Base-by-base conservation (phyloP, 2,329 filamentous ascomycete species). In the Xylaria sp. region DNA sequence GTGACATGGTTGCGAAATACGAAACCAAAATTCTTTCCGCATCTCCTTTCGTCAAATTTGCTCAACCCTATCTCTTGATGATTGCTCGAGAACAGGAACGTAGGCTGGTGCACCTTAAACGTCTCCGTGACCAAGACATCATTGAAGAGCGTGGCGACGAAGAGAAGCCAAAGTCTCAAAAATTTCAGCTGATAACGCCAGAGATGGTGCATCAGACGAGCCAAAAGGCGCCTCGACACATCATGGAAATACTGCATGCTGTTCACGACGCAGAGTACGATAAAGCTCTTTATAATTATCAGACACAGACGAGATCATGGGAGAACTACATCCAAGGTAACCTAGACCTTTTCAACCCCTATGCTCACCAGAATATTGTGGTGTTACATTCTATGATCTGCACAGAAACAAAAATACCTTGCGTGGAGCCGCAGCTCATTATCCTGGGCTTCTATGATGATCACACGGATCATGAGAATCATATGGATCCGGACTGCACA, bases 191-290 rank as follows among this genome's bases (percentile, higher is more conserved):
- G 10, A 97, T 99, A 71, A 93, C 92, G 69, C 95, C 96, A 0
- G 93, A 97, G 74, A 98, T 98, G 94, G 92, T 99, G 0, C 93
- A 97, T 74, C 88, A 92, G 66, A 90, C 93, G 54, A 90, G 93
- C 0, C 91, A 93, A 62, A 91, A 91, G 74, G 92, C 93, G 3
- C 93, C 94, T 0, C 89, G 90, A 53, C 93, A 97, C 77, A 93
- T 98, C 37, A 94, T 94, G 82, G 95, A 98, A 75, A 93, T 98
- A 58, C 83, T 99, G 6, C 94, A 96, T 78, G 96, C 96, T 25
- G 94, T 98, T 13, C 94, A 98, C 79, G 93, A 98, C 78, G 94
- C 94, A 1, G 96, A 99, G 79, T 98, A 98, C 75, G 94, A 99
- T 78, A 97, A 96, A 80, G 94, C 95, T 1, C 82, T 97, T 40